Conservation (phyloP, 106 monocot species). For the Allium fistulosum region DNA sequence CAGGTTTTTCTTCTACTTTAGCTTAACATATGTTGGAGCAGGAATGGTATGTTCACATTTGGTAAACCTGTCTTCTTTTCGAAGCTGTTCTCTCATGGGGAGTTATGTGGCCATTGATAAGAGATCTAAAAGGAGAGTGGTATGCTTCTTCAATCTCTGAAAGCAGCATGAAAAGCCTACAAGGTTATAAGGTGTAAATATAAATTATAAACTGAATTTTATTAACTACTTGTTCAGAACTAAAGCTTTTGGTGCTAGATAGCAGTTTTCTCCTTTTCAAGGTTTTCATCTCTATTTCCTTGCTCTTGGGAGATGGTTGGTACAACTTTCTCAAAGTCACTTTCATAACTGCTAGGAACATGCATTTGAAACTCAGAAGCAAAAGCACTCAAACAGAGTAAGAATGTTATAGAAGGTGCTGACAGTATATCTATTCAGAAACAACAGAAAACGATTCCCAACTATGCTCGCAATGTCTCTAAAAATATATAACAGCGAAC, state of each 20-base stretch:
- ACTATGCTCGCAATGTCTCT: too few species aligned
- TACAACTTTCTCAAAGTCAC: conserved; percentile 82
- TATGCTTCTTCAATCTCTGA: conserved; percentile 21
- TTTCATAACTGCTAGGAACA: conserved; percentile 27
- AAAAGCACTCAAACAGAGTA: conserved; percentile 20
- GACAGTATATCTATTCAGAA: background rate
- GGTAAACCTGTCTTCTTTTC: conserved; percentile 54
- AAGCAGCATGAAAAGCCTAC: conserved; percentile 32
- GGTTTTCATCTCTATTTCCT: conserved; percentile 76
- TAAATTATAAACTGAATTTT: background rate
- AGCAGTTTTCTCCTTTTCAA: conserved; percentile 10
- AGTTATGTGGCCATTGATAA: conserved; percentile 53
- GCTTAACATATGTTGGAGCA: conserved; percentile 62
- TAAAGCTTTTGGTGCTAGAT: background rate
- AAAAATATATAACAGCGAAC: too few species aligned
- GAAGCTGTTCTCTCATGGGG: conserved; percentile 70
- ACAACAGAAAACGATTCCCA: too few species aligned
- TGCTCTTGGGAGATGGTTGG: conserved; percentile 84
- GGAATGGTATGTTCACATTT: conserved; percentile 74
- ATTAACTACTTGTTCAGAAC: background rate
- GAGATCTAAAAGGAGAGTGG: conserved; percentile 42
- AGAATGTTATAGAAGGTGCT: background rate
- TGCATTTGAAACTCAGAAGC: conserved; percentile 21
- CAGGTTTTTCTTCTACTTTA: conserved; percentile 81
- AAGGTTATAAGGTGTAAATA: conserved; percentile 59